Evolutionary conservation across 2,329 filamentous ascomycete genomes (phyloP), one percentile per base, ranked within the genome.

Genomic region (Dactylonectria macrodidyma): DNA sequence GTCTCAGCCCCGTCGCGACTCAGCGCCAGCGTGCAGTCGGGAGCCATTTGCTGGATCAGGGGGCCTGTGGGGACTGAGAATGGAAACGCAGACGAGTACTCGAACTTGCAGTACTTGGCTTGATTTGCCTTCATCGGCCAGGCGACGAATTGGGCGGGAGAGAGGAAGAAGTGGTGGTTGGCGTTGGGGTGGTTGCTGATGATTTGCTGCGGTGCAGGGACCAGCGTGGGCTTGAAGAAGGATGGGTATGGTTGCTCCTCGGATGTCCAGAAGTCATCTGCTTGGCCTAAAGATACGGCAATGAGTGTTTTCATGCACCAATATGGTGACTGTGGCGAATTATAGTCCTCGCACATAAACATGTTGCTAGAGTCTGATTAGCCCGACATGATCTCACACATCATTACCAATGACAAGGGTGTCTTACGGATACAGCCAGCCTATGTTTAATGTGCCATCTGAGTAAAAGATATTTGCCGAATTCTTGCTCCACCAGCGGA

Each of bases 311-410:
- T 89, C 24, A 88, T 75, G 8, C 81, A 83, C 87, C 87, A 89
- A 71, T 88, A 89, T 0, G 82, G 79, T 0, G 86, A 88, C 66
- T 89, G 87, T 0, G 87, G 86, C 2, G 87, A 89, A 71, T 89
- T 89, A 74, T 89, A 89, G 68, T 88, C 84, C 72, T 89, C 87
- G 41, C 80, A 79, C 81, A 89, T 82, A 70, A 84, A 88, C 83
- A 87, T 87, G 68, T 88, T 88, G 4, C 73, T 75, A 4, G 0
- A 7, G 50, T n/a, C 2, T 1, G 8, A 14, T 65, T 26, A 74
- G 62, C 5, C 5, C 10, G 12, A 7, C 19, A 5, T 5, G 5
- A 30, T 4, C 1, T 5, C 19, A 0, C 2, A 0, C 2, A 1
- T 1, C 34, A 7, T 5, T 0, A 12, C 9, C 26, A 6, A 26